A percentile compares a stretch with the other conserved stretches of the same genome.
Conservation (phyloP, 2,329 filamentous ascomycete genomes). For the Botrytis galanthina region DNA sequence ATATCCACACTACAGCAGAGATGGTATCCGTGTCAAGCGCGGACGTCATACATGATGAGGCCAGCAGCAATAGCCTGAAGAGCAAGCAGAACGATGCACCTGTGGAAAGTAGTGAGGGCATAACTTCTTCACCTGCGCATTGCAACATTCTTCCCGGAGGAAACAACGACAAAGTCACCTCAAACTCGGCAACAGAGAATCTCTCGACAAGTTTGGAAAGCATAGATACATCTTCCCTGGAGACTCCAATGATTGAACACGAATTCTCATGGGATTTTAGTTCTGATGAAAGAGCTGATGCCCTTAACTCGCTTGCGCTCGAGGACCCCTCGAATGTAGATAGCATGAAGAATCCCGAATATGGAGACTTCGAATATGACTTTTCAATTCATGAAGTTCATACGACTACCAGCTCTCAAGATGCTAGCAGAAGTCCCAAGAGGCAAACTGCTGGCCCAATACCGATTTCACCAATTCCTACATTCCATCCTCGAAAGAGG, state of each 20-base stretch:
- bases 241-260: not conserved
- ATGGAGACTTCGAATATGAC: not conserved
- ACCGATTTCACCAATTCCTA: not conserved
- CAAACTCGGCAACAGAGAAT: not conserved
- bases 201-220: not conserved
- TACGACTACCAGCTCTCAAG: not conserved
- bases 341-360: not conserved
- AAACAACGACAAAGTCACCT: not conserved
- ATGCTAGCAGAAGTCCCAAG: no score
- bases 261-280: constrained; percentile 11
- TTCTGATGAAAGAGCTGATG: not conserved
- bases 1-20: not conserved
- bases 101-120: not conserved
- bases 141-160: not conserved
- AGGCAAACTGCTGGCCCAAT: not conserved
- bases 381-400: constrained; percentile 7
- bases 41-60: not conserved
- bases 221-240: not conserved
- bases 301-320: not conserved
- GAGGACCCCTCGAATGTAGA: not conserved
- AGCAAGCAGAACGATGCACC: not conserved
- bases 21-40: not conserved
- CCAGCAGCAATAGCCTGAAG: not conserved
- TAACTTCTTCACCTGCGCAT: not conserved
- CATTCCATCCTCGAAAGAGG: not conserved